These are phyloP conservation scores for Sedum album DNA, from an alignment of 164 flowering plant species.

Conservation along the genomic window DNA sequence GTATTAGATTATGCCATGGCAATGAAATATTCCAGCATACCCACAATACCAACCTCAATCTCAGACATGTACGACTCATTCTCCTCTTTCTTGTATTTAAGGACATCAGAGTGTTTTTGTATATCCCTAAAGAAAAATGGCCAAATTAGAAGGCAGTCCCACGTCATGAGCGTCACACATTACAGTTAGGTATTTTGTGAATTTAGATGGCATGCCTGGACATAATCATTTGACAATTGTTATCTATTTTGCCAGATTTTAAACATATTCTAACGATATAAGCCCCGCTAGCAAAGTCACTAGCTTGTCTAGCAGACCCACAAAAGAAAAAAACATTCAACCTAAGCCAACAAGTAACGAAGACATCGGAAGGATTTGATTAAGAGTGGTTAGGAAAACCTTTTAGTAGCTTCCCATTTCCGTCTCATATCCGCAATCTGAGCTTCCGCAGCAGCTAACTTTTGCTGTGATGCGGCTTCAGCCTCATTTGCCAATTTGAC, in stretches of 20 bases:
- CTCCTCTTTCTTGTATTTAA: conserved; percentile 85
- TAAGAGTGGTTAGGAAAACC: conserved; percentile 29
- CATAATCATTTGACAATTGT: neutral
- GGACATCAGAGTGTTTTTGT: conserved; percentile 38
- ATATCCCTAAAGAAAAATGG: conserved; percentile 41
- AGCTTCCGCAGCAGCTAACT: conserved; percentile 91
- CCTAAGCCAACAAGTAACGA: neutral
- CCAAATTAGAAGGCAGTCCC: neutral
- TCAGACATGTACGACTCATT: conserved; percentile 83
- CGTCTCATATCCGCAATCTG: conserved; percentile 84
- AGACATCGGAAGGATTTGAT: neutral
- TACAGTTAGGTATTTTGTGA: neutral
- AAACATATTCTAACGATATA: neutral
- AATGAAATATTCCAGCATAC: neutral
- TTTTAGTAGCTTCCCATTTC: conserved; percentile 61
- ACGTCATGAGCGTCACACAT: neutral
- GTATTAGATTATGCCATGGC: neutral
- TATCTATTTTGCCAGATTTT: neutral
- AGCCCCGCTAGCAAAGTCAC: neutral
- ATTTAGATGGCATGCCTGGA: neutral
- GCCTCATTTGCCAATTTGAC: conserved; percentile 92
- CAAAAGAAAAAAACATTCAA: neutral
- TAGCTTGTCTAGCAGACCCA: neutral
- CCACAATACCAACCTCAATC: conserved; percentile 60
- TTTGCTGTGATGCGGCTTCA: conserved; percentile 87